Base-by-base conservation (phyloP, 164 flowering plant genomes). In the Aristolochia fimbriata region DNA sequence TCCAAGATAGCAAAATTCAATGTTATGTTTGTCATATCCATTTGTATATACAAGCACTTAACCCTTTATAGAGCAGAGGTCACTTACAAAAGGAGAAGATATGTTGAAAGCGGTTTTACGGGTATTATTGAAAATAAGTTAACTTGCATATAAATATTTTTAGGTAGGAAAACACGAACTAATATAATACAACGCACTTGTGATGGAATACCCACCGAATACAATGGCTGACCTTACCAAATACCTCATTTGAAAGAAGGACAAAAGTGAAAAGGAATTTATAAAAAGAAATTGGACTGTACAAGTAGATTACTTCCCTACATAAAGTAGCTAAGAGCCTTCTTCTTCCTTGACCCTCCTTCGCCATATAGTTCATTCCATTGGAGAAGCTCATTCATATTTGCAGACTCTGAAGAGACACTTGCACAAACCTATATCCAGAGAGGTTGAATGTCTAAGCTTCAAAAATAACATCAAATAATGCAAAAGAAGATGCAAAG, bases 301-400 rank as follows among this genome's bases (percentile, higher is more conserved):
- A 74, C 80, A 74, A 50, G 48, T 41, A 53, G 64, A 27, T 27
- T 41, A 70, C 67, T 64, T 69, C 57, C 76, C 56, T 83, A 87
- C 91, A 87, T 81, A 77, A 87, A 87, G 71, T 87, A 87, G 72
- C 88, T 83, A 15, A 85, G 78, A 3, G 85, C 72, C 63, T 24
- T 73, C 81, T 77, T 83, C 75, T 80, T 83, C 65, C 95, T 83
- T 6, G 95, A 85, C 59, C 95, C 91, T 33, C 95, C 95, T 80
- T 87, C 95, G 56, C 96, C 96, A 58, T 82, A 87, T 22, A 82
- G 66, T 3, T 85, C 91, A 67, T 87, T 85, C 91, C 96, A 87
- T 51, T 87, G 91, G 12, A 73, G 62, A 8, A 87, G 83, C 74
- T 85, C 91, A 22, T 59, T 87, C 91, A 85, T 87, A 64, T 83